Base-by-base conservation (phyloP, 441 rosid genomes). In the Arabidopsis lyrata region DNA sequence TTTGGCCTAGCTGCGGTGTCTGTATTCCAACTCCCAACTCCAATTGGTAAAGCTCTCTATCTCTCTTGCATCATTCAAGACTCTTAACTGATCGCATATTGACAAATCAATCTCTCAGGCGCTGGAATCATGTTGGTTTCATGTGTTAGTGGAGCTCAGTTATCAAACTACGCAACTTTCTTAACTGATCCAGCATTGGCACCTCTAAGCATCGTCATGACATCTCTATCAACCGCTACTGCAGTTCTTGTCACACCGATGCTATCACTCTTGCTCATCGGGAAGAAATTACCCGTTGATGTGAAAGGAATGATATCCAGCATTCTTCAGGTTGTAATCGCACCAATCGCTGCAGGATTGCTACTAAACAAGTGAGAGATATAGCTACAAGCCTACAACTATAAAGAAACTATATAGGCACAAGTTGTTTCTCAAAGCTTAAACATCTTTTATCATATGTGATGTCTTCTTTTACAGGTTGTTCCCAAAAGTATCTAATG, bases 101-200 rank as follows among this genome's bases (percentile, higher is more conserved):
- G 52, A 82, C 45, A 36, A 62, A 68, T 55, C 31, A 3, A 45
- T 73, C 22, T 57, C 27, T 57, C 77, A 91, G 97, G 97, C 66
- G 97, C 97, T 1, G 97, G 99, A 75, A 86, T 94, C 75, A 94
- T 90, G 97, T 78, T 94, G 87, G 94, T 85, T 42, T 92, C 99
- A 29, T 94, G 99, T 77, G 97, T 94, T 24, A 92, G 99, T 52
- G 97, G 99, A 32, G 97, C 99, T 54, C 99, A 94, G 86, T 84
- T 94, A 66, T 92, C 99, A 64, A 94, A 84, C 80, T 94, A 92
- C 79, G 96, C 99, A 0, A 90, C 99, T 59, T 94, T 89, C 72
- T 73, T 92, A n/a, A 92, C 97, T 1, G 97, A 89, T 78, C 94
- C 97, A 58, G 74, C 78, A 6, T 56, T 94, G 81, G 97, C 97